Evolutionary conservation across 129 eudicot genomes (phyloP).

Genomic region (Oenanthe sinensis): DNA sequence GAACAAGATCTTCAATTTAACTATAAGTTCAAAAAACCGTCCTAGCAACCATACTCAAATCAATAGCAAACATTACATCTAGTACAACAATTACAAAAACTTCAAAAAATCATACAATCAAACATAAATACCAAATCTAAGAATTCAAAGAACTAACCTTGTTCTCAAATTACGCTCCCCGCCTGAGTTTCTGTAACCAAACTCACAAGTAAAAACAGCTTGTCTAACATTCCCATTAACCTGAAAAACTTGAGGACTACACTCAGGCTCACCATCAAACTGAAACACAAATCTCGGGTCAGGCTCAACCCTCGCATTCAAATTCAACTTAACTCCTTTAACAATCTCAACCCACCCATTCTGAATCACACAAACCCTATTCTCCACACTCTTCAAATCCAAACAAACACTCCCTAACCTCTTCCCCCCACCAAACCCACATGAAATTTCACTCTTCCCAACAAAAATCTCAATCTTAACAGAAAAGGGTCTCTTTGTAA

Average conservation of each 20-base stretch:
- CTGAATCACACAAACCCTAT: slow-evolving; percentile 16
- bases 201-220: slow-evolving; percentile 84
- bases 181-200: slow-evolving; percentile 52
- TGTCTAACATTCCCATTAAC: slow-evolving; percentile 74
- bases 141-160: slow-evolving; percentile 42
- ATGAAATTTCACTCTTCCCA: not conserved
- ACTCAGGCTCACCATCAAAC: slow-evolving; percentile 87
- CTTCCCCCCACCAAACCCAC: slow-evolving; percentile 12
- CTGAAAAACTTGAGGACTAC: slow-evolving; percentile 95
- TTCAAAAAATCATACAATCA: not conserved
- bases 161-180: slow-evolving; percentile 51
- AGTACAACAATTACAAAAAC: not conserved
- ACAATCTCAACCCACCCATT: slow-evolving; percentile 70
- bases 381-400: slow-evolving; percentile 11
- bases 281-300: slow-evolving; percentile 85
- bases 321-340: slow-evolving; percentile 30
- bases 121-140: slow-evolving; percentile 10
- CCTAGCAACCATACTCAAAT: not conserved
- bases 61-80: not conserved
- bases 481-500: not conserved
- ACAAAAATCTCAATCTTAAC: slow-evolving; percentile 2
- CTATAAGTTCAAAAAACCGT: not conserved
- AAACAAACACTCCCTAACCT: slow-evolving; percentile 6
- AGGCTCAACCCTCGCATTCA: slow-evolving; percentile 58
- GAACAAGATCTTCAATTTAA: not conserved